Percentiles rank a stretch among this genome's conserved stretches.
phyloP scores from a whole-genome alignment of 177 flowering plant species.

The Vitis hybrid region DNA sequence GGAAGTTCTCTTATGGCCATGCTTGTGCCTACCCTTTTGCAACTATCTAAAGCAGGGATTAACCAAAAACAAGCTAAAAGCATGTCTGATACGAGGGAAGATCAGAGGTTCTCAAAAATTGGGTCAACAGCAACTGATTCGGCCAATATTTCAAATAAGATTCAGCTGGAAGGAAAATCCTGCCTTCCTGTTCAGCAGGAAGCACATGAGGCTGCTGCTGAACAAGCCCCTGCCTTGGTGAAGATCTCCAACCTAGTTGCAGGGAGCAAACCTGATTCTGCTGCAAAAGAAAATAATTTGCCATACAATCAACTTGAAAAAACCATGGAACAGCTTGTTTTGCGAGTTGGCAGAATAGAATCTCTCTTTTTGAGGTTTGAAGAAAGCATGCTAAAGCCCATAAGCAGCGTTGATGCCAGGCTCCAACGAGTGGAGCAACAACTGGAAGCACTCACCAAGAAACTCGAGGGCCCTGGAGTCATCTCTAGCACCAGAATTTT shows the following conservation, averaged over 20 bases:
- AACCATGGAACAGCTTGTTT: conserved; percentile 61
- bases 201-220: conserved; percentile 14
- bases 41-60: conserved; percentile 49
- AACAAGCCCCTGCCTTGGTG: not conserved
- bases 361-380: conserved; percentile 65
- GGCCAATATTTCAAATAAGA: conserved; percentile 6
- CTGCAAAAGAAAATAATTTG: too few species aligned
- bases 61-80: conserved; percentile 21
- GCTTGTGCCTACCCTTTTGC: conserved; percentile 81
- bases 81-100: conserved; percentile 21
- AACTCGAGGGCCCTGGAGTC: conserved; percentile 25
- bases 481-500: conserved; percentile 40
- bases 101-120: conserved; percentile 10
- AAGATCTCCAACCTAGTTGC: conserved; percentile 12
- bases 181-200: conserved; percentile 19
- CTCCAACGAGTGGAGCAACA: conserved; percentile 67
- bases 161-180: conserved; percentile 18
- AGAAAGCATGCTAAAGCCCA: conserved; percentile 75
- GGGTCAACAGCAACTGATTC: conserved; percentile 15
- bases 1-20: conserved; percentile 75
- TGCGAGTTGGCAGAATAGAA: conserved; percentile 69
- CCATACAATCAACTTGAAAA: conserved; percentile 35
- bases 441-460: conserved; percentile 48
- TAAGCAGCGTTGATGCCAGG: conserved; percentile 64
- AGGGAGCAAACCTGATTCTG: conserved; percentile 17